Evolutionary conservation across 2,329 filamentous ascomycete genomes (phyloP).

Genomic region (Hypoxylon sp.): DNA sequence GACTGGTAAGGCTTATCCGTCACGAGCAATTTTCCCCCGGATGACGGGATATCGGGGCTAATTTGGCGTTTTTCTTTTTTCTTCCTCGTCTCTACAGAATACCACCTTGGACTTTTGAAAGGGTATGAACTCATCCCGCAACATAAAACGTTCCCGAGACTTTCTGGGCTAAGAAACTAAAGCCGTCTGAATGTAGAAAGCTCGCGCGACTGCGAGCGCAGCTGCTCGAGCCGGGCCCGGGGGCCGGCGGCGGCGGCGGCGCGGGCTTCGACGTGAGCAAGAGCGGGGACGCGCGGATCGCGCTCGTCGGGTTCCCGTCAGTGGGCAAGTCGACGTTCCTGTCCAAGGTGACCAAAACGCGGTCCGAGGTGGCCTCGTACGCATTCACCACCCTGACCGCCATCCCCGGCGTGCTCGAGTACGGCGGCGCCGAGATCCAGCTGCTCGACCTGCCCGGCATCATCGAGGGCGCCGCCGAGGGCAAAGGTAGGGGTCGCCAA

Average conservation of each 20-base stretch:
- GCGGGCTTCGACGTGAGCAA: conserved; percentile 94
- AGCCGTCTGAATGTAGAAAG: conserved; percentile 68
- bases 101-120: conserved; percentile 96
- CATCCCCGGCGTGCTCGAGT: conserved; percentile 96
- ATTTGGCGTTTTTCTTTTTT: no score
- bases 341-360: conserved; percentile 98
- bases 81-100: conserved; percentile 80
- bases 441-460: conserved; percentile 97
- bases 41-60: background rate
- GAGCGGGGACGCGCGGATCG: conserved; percentile 94
- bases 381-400: conserved; percentile 97
- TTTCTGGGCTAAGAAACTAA: conserved; percentile 20
- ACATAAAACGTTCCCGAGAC: background rate
- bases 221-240: conserved; percentile 86
- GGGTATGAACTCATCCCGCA: conserved; percentile 67
- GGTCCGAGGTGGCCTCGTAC: conserved; percentile 94
- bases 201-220: conserved; percentile 94
- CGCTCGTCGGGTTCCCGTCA: conserved; percentile 97
- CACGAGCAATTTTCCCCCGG: background rate
- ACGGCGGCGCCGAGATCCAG: conserved; percentile 97
- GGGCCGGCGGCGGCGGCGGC: conserved; percentile 78
- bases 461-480: conserved; percentile 95
- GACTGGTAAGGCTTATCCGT: conserved; percentile 80
- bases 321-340: conserved; percentile 98
- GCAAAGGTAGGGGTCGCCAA: conserved; percentile 93